Evolutionary conservation across 2,329 filamentous ascomycete genomes (phyloP).

Genomic region (Sarocladium strictum): DNA sequence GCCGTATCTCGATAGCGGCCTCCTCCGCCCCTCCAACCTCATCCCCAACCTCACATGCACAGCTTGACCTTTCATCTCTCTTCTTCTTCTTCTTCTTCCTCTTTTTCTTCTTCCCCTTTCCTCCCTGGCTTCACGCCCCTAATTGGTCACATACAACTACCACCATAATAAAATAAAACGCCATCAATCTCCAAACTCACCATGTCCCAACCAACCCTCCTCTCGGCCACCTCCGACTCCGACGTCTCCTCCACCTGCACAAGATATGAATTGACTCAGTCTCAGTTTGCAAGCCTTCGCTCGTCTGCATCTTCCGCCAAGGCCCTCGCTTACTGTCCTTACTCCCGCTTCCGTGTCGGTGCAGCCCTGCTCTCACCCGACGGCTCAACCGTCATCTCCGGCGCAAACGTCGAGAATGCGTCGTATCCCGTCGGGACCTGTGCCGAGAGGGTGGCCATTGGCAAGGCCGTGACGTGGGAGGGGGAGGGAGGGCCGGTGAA

Average conservation of each 20-base stretch:
- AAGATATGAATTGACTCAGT: constrained; percentile 44
- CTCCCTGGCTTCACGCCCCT: neutral
- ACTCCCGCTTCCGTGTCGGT: constrained; percentile 89
- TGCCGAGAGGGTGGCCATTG: constrained; percentile 86
- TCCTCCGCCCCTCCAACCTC: neutral
- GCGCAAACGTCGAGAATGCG: constrained; percentile 91
- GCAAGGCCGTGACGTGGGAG: constrained; percentile 63
- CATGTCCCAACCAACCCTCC: constrained; percentile 14
- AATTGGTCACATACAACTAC: neutral
- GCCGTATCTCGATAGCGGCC: neutral
- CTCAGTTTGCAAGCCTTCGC: constrained; percentile 61
- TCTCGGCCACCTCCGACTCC: constrained; percentile 21
- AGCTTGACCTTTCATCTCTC: neutral
- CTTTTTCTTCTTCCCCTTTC: neutral
- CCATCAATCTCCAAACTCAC: neutral
- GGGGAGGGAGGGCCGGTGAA: constrained; percentile 18
- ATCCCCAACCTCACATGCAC: neutral
- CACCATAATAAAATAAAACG: neutral
- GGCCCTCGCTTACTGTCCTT: constrained; percentile 79
- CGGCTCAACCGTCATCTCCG: constrained; percentile 36
- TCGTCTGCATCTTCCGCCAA: constrained; percentile 65
- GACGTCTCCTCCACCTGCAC: constrained; percentile 21
- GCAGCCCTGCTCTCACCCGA: constrained; percentile 61
- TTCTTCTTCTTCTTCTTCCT: neutral
- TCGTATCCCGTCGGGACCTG: constrained; percentile 92